A percentile compares a stretch with the other conserved stretches of the same genome.
These are phyloP conservation scores for Aspergillus sp. DNA, from an alignment of 2,329 filamentous ascomycete genomes.

Conservation along the genomic window DNA sequence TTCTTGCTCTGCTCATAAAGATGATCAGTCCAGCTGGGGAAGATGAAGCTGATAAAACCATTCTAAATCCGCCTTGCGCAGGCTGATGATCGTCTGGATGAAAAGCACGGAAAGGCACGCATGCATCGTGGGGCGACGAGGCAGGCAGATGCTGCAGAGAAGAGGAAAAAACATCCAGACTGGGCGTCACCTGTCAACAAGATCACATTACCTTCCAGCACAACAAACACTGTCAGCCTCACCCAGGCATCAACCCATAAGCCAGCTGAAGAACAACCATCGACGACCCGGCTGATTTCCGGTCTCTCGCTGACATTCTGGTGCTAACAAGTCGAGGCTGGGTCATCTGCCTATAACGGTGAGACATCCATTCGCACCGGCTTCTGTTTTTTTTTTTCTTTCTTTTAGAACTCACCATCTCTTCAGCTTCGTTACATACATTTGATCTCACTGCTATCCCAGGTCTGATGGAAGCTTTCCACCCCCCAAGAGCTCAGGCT, in stretches of 20 bases:
- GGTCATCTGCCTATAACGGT: neutral
- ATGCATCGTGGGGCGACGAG: slow-evolving; percentile 2
- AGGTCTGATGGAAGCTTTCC: neutral
- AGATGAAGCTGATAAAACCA: neutral
- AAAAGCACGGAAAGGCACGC: neutral
- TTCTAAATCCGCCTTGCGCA: neutral
- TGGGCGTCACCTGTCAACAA: neutral
- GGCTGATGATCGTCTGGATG: neutral
- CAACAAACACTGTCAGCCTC: neutral
- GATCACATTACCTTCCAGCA: neutral
- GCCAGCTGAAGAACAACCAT: neutral
- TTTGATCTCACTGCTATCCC: neutral
- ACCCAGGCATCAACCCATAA: neutral
- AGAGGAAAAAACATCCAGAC: neutral
- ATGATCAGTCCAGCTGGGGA: neutral
- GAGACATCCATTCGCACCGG: neutral
- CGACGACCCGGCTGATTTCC: neutral
- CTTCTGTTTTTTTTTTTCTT: neutral
- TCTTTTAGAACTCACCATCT: neutral
- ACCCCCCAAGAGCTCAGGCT: neutral
- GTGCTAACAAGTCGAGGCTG: neutral
- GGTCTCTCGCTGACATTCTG: neutral
- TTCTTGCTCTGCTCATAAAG: neutral
- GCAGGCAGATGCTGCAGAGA: neutral
- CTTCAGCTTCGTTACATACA: neutral